These are phyloP conservation scores for Alternaria ventricosa DNA, from an alignment of 2,329 filamentous ascomycete genomes.

Conservation along the genomic window DNA sequence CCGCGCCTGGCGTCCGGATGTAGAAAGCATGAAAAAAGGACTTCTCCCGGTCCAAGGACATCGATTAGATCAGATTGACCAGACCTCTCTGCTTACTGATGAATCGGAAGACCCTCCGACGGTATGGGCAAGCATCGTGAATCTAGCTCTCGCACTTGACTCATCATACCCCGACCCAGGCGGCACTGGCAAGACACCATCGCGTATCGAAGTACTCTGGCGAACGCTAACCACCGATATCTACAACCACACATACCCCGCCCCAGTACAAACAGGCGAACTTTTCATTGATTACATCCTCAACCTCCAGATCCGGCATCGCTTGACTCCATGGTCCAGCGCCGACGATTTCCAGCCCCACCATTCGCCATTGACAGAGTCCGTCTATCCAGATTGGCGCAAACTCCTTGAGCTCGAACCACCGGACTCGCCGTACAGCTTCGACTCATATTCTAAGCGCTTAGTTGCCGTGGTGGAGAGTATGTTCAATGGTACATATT, in stretches of 20 bases:
- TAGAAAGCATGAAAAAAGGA: background rate
- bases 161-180: conserved; percentile 22
- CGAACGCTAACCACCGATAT: conserved; percentile 33
- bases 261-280: conserved; percentile 17
- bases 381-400: conserved; percentile 36
- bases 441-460: conserved; percentile 24
- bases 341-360: conserved; percentile 35
- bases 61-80: background rate
- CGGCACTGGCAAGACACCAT: conserved; percentile 5
- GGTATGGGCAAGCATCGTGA: conserved; percentile 9
- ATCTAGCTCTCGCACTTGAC: conserved; percentile 24
- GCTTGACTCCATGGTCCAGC: conserved; percentile 36
- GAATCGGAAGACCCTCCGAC: background rate
- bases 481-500: conserved; percentile 38
- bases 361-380: conserved; percentile 30
- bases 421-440: conserved; percentile 19
- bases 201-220: conserved; percentile 33
- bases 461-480: conserved; percentile 25
- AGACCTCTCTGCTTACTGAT: background rate
- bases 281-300: conserved; percentile 39
- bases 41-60: background rate
- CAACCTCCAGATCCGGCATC: conserved; percentile 36
- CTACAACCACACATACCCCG: conserved; percentile 28
- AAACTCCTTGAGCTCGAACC: conserved; percentile 31
- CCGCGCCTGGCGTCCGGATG: conserved; percentile 11